phyloP scores from a whole-genome alignment of 2,329 filamentous ascomycete genomes.

The Atkinsonella texensis region DNA sequence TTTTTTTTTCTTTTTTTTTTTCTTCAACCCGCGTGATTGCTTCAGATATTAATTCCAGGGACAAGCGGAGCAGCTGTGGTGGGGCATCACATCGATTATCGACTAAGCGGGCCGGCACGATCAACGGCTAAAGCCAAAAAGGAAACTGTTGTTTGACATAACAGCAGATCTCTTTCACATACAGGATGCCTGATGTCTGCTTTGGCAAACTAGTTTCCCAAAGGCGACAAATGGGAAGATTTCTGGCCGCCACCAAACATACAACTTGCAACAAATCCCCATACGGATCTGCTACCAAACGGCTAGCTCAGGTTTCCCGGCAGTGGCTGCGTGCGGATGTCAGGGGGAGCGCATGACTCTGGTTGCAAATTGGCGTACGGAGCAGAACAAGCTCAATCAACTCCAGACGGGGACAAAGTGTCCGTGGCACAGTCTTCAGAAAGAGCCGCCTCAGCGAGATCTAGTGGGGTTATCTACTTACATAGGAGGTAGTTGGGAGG shows the following conservation, averaged over 20 bases:
- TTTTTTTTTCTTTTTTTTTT: no score
- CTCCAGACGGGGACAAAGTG: not conserved
- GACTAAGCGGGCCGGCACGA: slow-evolving; percentile 4
- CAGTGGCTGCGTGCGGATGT: slow-evolving; percentile 1
- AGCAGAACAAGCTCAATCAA: not conserved
- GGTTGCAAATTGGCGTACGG: not conserved
- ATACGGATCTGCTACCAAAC: not conserved
- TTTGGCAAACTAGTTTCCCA: not conserved
- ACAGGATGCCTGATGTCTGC: not conserved
- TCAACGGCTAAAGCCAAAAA: not conserved
- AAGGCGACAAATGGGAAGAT: not conserved
- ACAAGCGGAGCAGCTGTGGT: not conserved
- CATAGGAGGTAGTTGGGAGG: no score
- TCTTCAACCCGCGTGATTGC: not conserved
- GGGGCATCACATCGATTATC: slow-evolving; percentile 3
- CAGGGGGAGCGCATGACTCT: slow-evolving; percentile 1
- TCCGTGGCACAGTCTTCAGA: not conserved
- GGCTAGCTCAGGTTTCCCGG: not conserved
- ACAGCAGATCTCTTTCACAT: not conserved
- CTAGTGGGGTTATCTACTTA: slow-evolving; percentile 1
- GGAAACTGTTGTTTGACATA: not conserved
- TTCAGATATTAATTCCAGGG: not conserved
- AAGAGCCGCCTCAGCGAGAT: not conserved
- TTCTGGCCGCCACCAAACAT: not conserved
- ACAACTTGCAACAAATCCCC: not conserved